Percentiles rank a stretch among this genome's conserved stretches.
phyloP scores from a whole-genome alignment of 2,329 filamentous ascomycete species.

The Hymenoscyphus fraxineus region DNA sequence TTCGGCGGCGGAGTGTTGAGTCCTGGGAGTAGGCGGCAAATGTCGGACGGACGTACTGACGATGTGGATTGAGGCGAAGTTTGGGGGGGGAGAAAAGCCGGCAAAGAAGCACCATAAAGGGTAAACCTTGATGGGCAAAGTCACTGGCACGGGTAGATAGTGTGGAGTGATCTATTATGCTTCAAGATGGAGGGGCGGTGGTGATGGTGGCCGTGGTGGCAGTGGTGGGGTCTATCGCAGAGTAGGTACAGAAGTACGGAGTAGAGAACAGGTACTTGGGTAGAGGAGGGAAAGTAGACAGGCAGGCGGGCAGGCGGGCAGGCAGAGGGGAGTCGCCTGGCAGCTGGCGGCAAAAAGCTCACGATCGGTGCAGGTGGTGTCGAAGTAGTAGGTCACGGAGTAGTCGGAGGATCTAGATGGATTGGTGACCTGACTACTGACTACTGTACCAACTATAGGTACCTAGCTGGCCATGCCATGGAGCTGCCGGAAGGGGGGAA shows the following conservation, averaged over 20 bases:
- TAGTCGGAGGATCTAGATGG: background rate
- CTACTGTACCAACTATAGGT: too few relatives aligned
- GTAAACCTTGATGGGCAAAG: slow-evolving; percentile 1
- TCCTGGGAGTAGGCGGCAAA: slow-evolving; percentile 1
- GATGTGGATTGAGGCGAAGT: background rate
- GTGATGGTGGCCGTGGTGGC: background rate
- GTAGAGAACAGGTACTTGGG: background rate
- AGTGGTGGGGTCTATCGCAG: background rate
- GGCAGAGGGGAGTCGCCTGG: too few relatives aligned
- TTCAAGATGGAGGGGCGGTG: background rate
- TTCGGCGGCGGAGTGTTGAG: background rate
- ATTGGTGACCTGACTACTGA: background rate
- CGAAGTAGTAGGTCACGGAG: background rate
- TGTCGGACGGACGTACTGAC: background rate
- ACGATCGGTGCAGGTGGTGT: too few relatives aligned
- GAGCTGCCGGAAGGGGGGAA: too few relatives aligned
- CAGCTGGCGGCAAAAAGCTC: too few relatives aligned
- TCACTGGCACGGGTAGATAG: background rate
- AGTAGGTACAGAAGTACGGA: background rate
- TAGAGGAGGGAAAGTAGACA: too few relatives aligned
- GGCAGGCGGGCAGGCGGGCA: too few relatives aligned
- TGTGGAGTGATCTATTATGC: background rate
- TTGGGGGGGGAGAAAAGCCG: background rate
- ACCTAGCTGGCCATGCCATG: too few relatives aligned
- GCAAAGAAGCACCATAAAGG: background rate